A percentile compares a stretch with the other conserved stretches of the same genome.
These are phyloP conservation scores for Rhodotorula babjevae DNA, from an alignment of 768 basidiomycete species.

Conservation along the genomic window DNA sequence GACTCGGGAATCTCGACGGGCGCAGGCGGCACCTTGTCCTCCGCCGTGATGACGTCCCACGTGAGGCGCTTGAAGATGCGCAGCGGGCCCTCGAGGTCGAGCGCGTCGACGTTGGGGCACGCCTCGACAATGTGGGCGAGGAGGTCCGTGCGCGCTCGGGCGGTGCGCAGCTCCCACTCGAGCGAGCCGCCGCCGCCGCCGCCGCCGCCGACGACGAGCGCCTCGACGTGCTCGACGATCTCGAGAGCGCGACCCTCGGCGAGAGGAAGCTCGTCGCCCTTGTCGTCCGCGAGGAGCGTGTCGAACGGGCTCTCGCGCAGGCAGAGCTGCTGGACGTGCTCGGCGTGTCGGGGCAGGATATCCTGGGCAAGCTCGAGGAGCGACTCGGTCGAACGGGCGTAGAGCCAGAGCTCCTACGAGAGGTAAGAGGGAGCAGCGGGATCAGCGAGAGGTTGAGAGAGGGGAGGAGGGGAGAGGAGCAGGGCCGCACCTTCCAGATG, in stretches of 20 bases:
- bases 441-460: too few relatives aligned
- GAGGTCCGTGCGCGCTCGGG: neutral
- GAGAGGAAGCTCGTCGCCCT: neutral
- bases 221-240: neutral
- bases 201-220: neutral
- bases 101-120: neutral
- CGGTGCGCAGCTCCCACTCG: neutral
- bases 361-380: slow-evolving; percentile 2
- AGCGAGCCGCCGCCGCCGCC: neutral
- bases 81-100: neutral
- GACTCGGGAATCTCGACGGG: neutral
- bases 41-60: too few relatives aligned
- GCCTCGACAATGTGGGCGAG: neutral
- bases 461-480: neutral
- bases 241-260: neutral
- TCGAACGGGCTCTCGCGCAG: neutral
- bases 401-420: slow-evolving; percentile 2
- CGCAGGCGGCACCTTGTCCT: neutral
- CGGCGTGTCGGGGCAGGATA: slow-evolving; percentile 13
- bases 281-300: neutral
- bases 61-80: neutral
- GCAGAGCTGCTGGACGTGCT: slow-evolving; percentile 5
- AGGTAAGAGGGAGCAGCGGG: neutral
- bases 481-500: slow-evolving; percentile 2
- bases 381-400: neutral